Conservation (phyloP, 768 basidiomycete genomes). For the Sutorius australiensis region DNA sequence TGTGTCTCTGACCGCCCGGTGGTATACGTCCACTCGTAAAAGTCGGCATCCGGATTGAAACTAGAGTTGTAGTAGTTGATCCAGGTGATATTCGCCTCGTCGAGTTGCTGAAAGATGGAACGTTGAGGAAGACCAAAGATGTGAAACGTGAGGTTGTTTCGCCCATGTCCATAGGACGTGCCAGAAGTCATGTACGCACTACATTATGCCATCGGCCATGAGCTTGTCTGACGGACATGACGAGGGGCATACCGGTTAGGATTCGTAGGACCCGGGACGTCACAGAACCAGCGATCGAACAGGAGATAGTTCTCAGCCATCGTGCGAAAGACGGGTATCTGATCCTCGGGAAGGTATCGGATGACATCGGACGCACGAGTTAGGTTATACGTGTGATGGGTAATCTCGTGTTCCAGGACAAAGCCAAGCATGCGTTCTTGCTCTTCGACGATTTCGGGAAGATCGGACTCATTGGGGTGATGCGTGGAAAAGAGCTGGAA, state of each 20-base stretch:
- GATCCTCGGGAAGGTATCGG: conserved; percentile 18
- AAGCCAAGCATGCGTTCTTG: conserved; percentile 23
- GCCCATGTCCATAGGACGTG: conserved; percentile 25
- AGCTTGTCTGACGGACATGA: background rate
- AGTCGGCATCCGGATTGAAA: conserved; percentile 24
- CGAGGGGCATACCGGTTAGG: conserved; percentile 18
- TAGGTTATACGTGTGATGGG: conserved; percentile 8
- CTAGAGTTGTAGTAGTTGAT: conserved; percentile 27
- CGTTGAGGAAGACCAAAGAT: conserved; percentile 23
- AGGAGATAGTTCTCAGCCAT: conserved; percentile 24
- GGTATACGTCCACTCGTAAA: conserved; percentile 19
- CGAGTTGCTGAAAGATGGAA: conserved; percentile 27
- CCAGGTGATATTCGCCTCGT: conserved; percentile 24
- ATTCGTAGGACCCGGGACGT: conserved; percentile 26
- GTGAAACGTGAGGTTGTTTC: conserved; percentile 12
- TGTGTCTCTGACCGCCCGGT: conserved; percentile 16
- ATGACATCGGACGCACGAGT: conserved; percentile 19
- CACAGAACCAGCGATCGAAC: conserved; percentile 25
- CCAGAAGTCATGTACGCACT: conserved; percentile 27
- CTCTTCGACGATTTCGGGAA: background rate
- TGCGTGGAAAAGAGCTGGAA: conserved; percentile 21
- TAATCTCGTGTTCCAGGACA: conserved; percentile 18
- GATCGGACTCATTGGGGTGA: conserved; percentile 19
- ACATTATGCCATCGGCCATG: background rate
- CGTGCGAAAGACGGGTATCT: conserved; percentile 23